A percentile compares a stretch with the other conserved stretches of the same genome.
phyloP scores from a whole-genome alignment of 768 basidiomycete genomes.

The Hydnomerulius pinastri region DNA sequence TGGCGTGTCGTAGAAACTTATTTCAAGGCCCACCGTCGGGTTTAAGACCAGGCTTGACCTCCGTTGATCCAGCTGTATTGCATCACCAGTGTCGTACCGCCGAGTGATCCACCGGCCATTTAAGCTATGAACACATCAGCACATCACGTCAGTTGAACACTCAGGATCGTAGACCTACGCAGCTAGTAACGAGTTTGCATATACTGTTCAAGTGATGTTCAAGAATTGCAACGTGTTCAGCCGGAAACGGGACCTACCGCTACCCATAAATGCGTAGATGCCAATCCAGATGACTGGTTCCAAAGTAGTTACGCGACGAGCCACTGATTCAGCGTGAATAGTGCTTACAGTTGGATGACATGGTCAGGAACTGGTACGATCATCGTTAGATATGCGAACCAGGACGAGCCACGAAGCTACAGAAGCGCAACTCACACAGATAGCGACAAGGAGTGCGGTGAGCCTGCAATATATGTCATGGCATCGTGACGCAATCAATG shows the following conservation, averaged over 20 bases:
- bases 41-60: not conserved
- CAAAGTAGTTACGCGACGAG: not conserved
- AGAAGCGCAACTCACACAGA: not conserved
- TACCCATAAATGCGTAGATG: not conserved
- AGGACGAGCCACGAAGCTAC: not conserved
- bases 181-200: not conserved
- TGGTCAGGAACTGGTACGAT: not conserved
- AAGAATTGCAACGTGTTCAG: not conserved
- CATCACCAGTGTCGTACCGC: not conserved
- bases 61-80: not conserved
- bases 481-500: not conserved
- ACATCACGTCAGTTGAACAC: not conserved
- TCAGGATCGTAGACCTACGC: not conserved
- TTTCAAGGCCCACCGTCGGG: too few relatives aligned
- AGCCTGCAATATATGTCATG: not conserved
- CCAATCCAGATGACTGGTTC: not conserved
- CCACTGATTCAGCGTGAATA: not conserved
- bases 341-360: not conserved
- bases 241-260: not conserved
- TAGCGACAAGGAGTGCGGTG: not conserved
- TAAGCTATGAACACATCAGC: not conserved
- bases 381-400: not conserved
- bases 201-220: not conserved
- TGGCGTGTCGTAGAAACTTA: not conserved
- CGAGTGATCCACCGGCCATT: not conserved